phyloP scores from a whole-genome alignment of 2,329 filamentous ascomycete species.

The Sarocladium strictum region DNA sequence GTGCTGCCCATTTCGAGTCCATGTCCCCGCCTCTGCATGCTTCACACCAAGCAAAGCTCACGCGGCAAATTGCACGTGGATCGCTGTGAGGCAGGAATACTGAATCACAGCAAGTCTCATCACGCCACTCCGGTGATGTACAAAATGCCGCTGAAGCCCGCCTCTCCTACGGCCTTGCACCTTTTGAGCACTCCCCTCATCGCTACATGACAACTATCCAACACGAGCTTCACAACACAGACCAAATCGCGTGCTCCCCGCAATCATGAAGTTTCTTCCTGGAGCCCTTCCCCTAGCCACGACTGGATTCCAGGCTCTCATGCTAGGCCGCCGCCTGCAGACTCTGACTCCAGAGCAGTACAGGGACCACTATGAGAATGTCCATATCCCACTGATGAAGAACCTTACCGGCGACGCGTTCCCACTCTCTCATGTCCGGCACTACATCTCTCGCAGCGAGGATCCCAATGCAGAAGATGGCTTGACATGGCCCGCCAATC shows the following conservation, averaged over 20 bases:
- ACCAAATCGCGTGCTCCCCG: neutral
- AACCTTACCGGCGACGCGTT: slow-evolving; percentile 17
- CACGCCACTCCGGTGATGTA: too few relatives aligned
- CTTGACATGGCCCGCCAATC: slow-evolving; percentile 11
- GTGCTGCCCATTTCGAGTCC: neutral
- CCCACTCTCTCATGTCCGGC: slow-evolving; percentile 16
- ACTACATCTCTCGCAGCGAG: slow-evolving; percentile 14
- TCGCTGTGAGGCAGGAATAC: too few relatives aligned
- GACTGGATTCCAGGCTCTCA: slow-evolving; percentile 12
- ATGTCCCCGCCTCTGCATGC: neutral
- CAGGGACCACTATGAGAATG: slow-evolving; percentile 18
- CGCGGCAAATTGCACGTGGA: neutral
- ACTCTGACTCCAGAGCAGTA: slow-evolving; percentile 18
- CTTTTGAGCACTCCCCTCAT: too few relatives aligned
- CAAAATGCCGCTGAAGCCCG: too few relatives aligned
- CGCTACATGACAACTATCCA: neutral
- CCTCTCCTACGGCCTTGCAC: too few relatives aligned
- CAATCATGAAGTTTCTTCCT: slow-evolving; percentile 9
- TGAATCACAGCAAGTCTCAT: too few relatives aligned
- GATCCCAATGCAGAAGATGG: slow-evolving; percentile 4
- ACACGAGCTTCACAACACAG: neutral
- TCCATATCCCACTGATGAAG: slow-evolving; percentile 18
- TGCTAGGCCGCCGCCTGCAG: slow-evolving; percentile 15
- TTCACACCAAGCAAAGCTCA: neutral
- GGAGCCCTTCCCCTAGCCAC: neutral